Conservation (phyloP, 2,329 filamentous ascomycete genomes). For the Verticillium alfalfae region DNA sequence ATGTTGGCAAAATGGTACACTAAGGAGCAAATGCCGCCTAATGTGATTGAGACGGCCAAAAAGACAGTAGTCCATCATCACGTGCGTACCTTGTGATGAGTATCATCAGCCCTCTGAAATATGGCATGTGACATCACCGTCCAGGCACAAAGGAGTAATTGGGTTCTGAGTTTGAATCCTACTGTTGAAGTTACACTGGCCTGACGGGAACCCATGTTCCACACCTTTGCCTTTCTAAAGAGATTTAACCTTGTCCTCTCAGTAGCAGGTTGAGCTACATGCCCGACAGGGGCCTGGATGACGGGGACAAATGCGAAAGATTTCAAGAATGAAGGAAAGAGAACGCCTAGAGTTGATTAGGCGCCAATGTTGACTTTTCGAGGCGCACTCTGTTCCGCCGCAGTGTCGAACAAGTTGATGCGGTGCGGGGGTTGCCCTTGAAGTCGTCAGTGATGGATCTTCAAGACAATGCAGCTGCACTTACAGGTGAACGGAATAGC, state of each 20-base stretch:
- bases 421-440: neutral
- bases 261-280: neutral
- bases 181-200: neutral
- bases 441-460: neutral
- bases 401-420: neutral
- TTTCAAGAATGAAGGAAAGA: neutral
- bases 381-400: neutral
- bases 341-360: neutral
- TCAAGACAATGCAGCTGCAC: constrained; percentile 6
- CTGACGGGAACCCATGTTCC: neutral
- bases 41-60: no score
- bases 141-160: neutral
- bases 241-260: neutral
- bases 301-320: neutral
- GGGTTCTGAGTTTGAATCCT: neutral
- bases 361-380: neutral
- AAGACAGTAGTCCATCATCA: no score
- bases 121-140: neutral
- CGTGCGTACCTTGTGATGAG: no score
- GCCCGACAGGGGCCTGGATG: neutral
- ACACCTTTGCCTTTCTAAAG: neutral
- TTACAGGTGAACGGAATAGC: constrained; percentile 38
- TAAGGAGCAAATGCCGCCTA: no score
- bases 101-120: no score
- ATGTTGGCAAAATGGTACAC: no score